Evolutionary conservation across 805 yeast genomes (phyloP).

Genomic region (Lipomyces kockii): DNA sequence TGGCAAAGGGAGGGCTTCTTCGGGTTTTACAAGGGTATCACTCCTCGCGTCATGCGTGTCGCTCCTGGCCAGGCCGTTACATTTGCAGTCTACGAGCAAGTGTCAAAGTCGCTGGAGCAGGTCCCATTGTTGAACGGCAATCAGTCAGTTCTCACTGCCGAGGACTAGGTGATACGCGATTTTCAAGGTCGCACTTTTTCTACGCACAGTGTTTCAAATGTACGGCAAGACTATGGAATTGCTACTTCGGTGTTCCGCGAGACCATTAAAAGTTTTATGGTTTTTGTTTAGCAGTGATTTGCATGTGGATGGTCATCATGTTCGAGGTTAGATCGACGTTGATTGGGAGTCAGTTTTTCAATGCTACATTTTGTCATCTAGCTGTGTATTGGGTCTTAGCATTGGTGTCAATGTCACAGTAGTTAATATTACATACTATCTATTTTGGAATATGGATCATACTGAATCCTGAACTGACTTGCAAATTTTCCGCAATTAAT

Average conservation of each 20-base stretch:
- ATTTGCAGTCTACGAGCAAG: slow-evolving; percentile 92
- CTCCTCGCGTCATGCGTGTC: slow-evolving; percentile 98
- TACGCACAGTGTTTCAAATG: too few species aligned
- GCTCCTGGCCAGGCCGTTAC: slow-evolving; percentile 99
- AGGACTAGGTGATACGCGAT: slow-evolving; percentile 10
- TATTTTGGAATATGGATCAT: not conserved
- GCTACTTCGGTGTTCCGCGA: not conserved
- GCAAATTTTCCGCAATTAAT: too few species aligned
- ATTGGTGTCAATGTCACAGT: not conserved
- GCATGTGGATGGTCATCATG: not conserved
- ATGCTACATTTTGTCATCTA: not conserved
- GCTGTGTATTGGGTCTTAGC: not conserved
- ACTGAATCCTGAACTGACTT: too few species aligned
- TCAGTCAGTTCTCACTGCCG: slow-evolving; percentile 28
- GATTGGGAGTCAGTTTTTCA: too few species aligned
- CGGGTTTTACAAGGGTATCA: slow-evolving; percentile 94
- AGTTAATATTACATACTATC: not conserved
- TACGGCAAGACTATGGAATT: not conserved
- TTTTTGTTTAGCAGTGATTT: not conserved
- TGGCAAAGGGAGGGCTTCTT: slow-evolving; percentile 85
- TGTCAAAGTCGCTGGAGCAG: slow-evolving; percentile 64
- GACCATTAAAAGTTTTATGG: slow-evolving; percentile 1
- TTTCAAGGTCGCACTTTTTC: too few species aligned
- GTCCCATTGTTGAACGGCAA: slow-evolving; percentile 27
- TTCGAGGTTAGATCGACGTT: not conserved